Conservation (phyloP, 1,139 yeast genomes). For the Pneumocystis carinii region DNA sequence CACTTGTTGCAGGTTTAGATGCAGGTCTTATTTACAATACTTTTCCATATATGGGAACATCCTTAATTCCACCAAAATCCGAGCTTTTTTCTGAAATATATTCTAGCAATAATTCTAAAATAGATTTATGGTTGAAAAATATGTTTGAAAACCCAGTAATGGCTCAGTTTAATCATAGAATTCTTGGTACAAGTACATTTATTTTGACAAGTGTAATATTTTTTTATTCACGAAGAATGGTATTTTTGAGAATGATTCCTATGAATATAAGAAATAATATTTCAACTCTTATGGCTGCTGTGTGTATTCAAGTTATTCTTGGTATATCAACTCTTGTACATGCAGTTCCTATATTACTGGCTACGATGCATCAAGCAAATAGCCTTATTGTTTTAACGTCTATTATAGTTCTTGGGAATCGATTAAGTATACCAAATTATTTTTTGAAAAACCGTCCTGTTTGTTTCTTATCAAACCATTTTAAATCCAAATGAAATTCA, state of each 20-base stretch:
- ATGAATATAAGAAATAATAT: slow-evolving; percentile 43
- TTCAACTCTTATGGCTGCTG: slow-evolving; percentile 61
- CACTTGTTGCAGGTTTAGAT: slow-evolving; percentile 94
- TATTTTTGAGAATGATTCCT: slow-evolving; percentile 40
- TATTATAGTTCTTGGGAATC: slow-evolving; percentile 52
- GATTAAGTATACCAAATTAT: slow-evolving; percentile 45
- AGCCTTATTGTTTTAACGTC: slow-evolving; percentile 79
- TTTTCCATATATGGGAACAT: slow-evolving; percentile 87
- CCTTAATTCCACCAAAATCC: slow-evolving; percentile 48
- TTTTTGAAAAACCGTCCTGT: not conserved
- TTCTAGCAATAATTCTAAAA: slow-evolving; percentile 45
- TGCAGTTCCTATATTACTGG: slow-evolving; percentile 82
- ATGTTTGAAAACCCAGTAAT: slow-evolving; percentile 90
- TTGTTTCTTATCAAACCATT: not conserved
- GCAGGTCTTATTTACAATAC: slow-evolving; percentile 94
- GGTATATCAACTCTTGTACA: slow-evolving; percentile 78
- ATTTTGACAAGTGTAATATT: slow-evolving; percentile 49
- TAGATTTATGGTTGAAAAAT: slow-evolving; percentile 79
- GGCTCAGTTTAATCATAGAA: slow-evolving; percentile 83
- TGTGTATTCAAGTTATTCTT: slow-evolving; percentile 58
- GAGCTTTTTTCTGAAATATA: slow-evolving; percentile 71
- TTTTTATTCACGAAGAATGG: slow-evolving; percentile 38
- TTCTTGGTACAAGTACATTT: slow-evolving; percentile 71
- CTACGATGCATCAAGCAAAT: slow-evolving; percentile 95
- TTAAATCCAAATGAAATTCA: not conserved